These are phyloP conservation scores for Pseudocercospora fijiensis DNA, from an alignment of 2,329 filamentous ascomycete species.

Conservation along the genomic window DNA sequence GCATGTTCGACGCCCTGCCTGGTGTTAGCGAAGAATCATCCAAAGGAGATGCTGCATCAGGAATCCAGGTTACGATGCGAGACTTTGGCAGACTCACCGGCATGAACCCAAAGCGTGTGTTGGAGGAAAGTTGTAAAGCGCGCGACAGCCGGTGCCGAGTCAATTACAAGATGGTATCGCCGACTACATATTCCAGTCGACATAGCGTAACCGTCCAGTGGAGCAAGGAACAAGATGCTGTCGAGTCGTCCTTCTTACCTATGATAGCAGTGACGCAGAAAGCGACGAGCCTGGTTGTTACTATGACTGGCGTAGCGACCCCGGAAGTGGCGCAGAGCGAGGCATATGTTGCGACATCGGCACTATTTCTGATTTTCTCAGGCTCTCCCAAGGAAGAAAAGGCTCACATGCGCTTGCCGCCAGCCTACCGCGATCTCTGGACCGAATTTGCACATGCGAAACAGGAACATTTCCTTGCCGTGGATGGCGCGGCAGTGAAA, in stretches of 20 bases:
- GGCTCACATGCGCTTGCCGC: slow-evolving; percentile 72
- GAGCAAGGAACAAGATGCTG: slow-evolving; percentile 68
- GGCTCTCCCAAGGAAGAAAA: slow-evolving; percentile 83
- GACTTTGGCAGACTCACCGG: slow-evolving; percentile 85
- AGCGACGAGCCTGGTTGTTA: slow-evolving; percentile 58
- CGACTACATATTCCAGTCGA: slow-evolving; percentile 71
- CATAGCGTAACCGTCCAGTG: slow-evolving; percentile 74
- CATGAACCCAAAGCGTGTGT: slow-evolving; percentile 68
- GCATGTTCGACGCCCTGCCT: slow-evolving; percentile 53
- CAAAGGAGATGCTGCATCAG: slow-evolving; percentile 38
- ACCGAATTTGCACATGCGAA: slow-evolving; percentile 70
- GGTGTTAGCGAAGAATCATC: slow-evolving; percentile 35
- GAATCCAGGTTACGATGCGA: slow-evolving; percentile 59
- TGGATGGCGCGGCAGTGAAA: slow-evolving; percentile 68
- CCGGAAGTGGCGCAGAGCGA: slow-evolving; percentile 80
- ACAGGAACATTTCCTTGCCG: slow-evolving; percentile 67
- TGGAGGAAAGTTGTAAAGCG: slow-evolving; percentile 86
- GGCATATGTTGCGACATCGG: slow-evolving; percentile 76
- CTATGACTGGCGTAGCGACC: slow-evolving; percentile 72
- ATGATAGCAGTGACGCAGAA: slow-evolving; percentile 48
- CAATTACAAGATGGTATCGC: slow-evolving; percentile 67
- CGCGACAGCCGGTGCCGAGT: slow-evolving; percentile 71
- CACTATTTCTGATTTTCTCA: slow-evolving; percentile 77
- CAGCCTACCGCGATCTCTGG: slow-evolving; percentile 83
- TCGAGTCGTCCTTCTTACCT: slow-evolving; percentile 45